Evolutionary conservation across 495 filamentous ascomycete genomes (phyloP).

Genomic region (Halenospora varia): DNA sequence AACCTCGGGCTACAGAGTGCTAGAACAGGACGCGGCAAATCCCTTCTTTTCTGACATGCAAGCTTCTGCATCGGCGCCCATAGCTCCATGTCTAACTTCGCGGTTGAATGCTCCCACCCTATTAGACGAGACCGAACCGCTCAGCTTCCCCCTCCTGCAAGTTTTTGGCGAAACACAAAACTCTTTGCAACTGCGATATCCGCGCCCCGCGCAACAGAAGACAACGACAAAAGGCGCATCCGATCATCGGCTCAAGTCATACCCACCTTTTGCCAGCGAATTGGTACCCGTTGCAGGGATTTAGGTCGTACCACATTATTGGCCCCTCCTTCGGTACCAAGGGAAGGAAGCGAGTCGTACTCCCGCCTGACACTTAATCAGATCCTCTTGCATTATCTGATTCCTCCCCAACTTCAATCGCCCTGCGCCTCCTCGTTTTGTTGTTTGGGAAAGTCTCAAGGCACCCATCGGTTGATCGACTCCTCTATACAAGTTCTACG

Average conservation of each 20-base stretch:
- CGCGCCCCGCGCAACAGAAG: not conserved
- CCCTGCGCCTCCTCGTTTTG: not conserved
- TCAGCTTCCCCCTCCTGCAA: too few species aligned
- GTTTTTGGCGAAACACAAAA: not conserved
- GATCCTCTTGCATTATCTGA: constrained; percentile 17
- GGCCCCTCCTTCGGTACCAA: not conserved
- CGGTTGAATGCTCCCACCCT: too few species aligned
- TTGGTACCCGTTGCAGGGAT: not conserved
- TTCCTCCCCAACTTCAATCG: constrained; percentile 7
- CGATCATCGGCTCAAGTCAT: not conserved
- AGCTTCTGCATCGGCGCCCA: too few species aligned
- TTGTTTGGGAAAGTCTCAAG: not conserved
- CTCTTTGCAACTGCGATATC: not conserved
- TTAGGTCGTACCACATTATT: not conserved
- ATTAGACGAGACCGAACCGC: too few species aligned
- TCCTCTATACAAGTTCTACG: not conserved
- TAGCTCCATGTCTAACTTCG: too few species aligned
- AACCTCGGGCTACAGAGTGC: not conserved
- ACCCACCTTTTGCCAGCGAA: not conserved
- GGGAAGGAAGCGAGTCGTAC: not conserved
- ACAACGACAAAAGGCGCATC: not conserved
- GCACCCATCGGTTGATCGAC: not conserved
- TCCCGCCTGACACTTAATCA: constrained; percentile 7
- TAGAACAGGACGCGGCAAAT: not conserved
- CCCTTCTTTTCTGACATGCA: not conserved